Conservation (phyloP, 495 filamentous ascomycete genomes). For the Hypoxylon fragiforme region DNA sequence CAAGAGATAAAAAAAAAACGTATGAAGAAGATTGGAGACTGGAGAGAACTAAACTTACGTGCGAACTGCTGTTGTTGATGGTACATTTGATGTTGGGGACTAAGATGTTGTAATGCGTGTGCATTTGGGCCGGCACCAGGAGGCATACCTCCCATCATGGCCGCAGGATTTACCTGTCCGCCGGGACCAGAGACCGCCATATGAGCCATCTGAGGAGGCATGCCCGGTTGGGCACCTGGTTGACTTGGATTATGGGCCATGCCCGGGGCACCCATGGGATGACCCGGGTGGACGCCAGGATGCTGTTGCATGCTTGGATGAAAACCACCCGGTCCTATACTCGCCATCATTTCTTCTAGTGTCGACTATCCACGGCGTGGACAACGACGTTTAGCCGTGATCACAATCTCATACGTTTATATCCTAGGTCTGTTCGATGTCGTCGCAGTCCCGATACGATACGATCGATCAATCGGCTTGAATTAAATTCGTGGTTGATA, state of each 20-base stretch:
- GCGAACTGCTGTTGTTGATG: conserved; percentile 54
- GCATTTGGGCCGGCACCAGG: conserved; percentile 71
- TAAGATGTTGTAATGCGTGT: conserved; percentile 80
- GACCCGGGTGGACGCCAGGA: conserved; percentile 71
- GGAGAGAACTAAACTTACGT: conserved; percentile 6
- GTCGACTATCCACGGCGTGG: conserved; percentile 56
- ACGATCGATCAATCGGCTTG: conserved; percentile 19
- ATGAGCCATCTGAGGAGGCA: conserved; percentile 74
- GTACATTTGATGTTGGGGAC: conserved; percentile 63
- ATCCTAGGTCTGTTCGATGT: background rate
- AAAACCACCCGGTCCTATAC: conserved; percentile 66
- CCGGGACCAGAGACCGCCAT: conserved; percentile 82
- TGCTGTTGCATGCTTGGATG: conserved; percentile 76
- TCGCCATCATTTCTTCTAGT: conserved; percentile 64
- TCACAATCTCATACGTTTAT: conserved; percentile 51
- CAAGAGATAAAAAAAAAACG: background rate
- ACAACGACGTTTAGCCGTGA: conserved; percentile 46
- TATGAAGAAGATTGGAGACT: background rate
- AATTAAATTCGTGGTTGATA: conserved; percentile 1
- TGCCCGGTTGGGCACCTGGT: conserved; percentile 65
- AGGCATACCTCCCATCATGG: conserved; percentile 79
- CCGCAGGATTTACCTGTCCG: conserved; percentile 76
- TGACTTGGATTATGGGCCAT: conserved; percentile 67
- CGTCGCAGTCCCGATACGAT: conserved; percentile 20
- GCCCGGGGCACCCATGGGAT: conserved; percentile 66